phyloP scores from a whole-genome alignment of 75 land plant genomes.

The Gnetum montanum region DNA sequence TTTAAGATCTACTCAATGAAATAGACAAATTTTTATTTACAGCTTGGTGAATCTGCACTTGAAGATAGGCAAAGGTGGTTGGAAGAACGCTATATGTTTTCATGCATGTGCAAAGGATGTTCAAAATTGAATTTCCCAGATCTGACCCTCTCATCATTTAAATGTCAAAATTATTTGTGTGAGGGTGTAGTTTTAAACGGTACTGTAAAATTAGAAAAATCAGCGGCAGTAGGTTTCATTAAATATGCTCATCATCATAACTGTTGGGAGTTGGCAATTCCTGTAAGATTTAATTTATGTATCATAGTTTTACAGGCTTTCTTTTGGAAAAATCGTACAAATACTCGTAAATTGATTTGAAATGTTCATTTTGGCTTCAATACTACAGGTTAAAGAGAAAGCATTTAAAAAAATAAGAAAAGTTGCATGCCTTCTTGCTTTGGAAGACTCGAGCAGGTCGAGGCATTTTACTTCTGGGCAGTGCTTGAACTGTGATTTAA shows the following conservation, averaged over 20 bases:
- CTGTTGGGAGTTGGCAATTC: background rate
- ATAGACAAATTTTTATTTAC: conserved; percentile 5
- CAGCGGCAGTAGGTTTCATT: conserved; percentile 2
- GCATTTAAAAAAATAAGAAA: conserved; percentile 9
- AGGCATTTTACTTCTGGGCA: conserved; percentile 14
- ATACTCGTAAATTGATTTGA: too few species aligned
- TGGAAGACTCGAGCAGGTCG: background rate
- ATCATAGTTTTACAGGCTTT: conserved; percentile 8
- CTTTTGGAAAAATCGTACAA: conserved; percentile 13
- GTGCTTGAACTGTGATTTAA: conserved; percentile 43
- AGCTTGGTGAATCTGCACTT: conserved; percentile 65
- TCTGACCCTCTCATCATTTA: conserved; percentile 40
- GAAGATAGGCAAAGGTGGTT: conserved; percentile 53
- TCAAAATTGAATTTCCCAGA: conserved; percentile 43
- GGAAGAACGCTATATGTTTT: conserved; percentile 55
- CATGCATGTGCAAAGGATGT: conserved; percentile 60
- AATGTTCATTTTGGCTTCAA: too few species aligned
- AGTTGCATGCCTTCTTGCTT: conserved; percentile 18
- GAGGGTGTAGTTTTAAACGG: conserved; percentile 46
- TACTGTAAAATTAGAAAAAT: conserved; percentile 13
- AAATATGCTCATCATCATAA: background rate
- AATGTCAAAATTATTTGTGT: conserved; percentile 48
- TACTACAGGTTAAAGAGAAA: conserved; percentile 9
- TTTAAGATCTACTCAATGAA: background rate
- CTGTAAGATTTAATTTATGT: conserved; percentile 1